Percentiles rank a stretch among this genome's conserved stretches.
Conservation (phyloP, 495 filamentous ascomycete species). For the Copromyces sp. region DNA sequence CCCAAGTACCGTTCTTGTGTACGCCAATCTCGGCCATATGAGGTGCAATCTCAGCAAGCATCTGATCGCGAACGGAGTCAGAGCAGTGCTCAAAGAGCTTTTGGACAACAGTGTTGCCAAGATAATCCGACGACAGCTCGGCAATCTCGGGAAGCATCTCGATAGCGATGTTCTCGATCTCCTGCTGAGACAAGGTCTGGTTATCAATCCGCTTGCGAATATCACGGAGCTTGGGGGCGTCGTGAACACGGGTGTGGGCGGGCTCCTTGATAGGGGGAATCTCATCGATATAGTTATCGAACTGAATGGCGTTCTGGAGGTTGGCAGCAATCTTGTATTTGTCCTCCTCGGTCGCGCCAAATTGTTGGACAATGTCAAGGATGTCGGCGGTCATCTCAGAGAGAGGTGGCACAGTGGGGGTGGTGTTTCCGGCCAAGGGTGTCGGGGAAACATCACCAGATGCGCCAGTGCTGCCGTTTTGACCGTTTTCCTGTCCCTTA, state of each 20-base stretch:
- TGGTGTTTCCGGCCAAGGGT: conserved; percentile 33
- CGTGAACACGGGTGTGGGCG: conserved; percentile 80
- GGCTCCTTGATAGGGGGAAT: conserved; percentile 86
- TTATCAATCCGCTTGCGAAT: conserved; percentile 97
- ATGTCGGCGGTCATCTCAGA: conserved; percentile 73
- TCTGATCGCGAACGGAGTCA: conserved; percentile 77
- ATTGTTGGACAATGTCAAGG: conserved; percentile 73
- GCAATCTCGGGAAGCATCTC: conserved; percentile 95
- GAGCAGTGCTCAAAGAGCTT: conserved; percentile 96
- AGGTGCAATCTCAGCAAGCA: conserved; percentile 79
- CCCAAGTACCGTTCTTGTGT: conserved; percentile 99
- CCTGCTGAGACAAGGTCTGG: conserved; percentile 67
- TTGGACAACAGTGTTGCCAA: conserved; percentile 98
- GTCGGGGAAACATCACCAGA: conserved; percentile 35
- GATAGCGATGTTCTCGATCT: conserved; percentile 85
- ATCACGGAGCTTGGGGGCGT: conserved; percentile 90
- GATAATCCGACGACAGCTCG: conserved; percentile 86
- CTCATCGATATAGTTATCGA: conserved; percentile 62
- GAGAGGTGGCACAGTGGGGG: conserved; percentile 60
- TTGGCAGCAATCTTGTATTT: conserved; percentile 57
- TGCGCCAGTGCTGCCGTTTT: conserved; percentile 28
- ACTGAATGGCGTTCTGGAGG: conserved; percentile 67
- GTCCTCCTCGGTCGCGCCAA: conserved; percentile 81
- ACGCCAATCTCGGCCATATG: conserved; percentile 94
- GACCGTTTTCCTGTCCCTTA: conserved; percentile 38